These are phyloP conservation scores for Apiotrichum sp. DNA, from an alignment of 1,284 basidiomycete genomes.

Conservation along the genomic window DNA sequence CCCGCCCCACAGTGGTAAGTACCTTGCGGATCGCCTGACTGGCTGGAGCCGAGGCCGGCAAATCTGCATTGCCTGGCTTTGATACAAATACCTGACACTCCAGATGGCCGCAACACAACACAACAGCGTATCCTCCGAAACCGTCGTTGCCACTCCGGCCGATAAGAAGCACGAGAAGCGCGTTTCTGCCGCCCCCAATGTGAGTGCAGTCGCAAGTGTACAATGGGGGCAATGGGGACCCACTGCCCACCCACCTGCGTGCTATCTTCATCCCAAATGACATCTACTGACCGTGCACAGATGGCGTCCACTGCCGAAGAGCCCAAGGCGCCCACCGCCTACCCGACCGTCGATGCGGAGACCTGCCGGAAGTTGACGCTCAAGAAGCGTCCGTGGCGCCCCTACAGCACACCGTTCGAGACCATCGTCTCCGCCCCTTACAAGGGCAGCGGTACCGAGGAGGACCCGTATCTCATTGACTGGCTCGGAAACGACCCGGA, in stretches of 20 bases:
- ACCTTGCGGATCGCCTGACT: too few species aligned
- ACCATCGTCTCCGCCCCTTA: slow-evolving; percentile 42
- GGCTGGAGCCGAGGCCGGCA: too few species aligned
- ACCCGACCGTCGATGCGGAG: slow-evolving; percentile 1
- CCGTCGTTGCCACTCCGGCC: background rate
- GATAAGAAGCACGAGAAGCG: background rate
- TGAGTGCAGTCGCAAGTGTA: background rate
- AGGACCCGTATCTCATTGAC: slow-evolving; percentile 46
- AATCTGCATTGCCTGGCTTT: too few species aligned
- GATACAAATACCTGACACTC: background rate
- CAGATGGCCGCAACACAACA: background rate
- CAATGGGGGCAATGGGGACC: too few species aligned
- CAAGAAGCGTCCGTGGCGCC: slow-evolving; percentile 34
- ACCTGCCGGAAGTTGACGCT: slow-evolving; percentile 16
- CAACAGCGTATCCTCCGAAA: background rate
- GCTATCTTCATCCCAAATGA: too few species aligned
- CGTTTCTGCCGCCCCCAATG: background rate
- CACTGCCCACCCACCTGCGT: too few species aligned
- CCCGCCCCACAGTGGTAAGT: too few species aligned
- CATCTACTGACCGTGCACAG: too few species aligned
- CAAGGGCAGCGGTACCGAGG: slow-evolving; percentile 42
- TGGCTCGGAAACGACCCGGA: slow-evolving; percentile 34
- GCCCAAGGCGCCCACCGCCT: background rate
- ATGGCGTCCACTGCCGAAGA: background rate
- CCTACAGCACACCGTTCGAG: slow-evolving; percentile 41